A percentile compares a stretch with the other conserved stretches of the same genome.
phyloP scores from a whole-genome alignment of 768 basidiomycete genomes.

The Pleurotus platypus region DNA sequence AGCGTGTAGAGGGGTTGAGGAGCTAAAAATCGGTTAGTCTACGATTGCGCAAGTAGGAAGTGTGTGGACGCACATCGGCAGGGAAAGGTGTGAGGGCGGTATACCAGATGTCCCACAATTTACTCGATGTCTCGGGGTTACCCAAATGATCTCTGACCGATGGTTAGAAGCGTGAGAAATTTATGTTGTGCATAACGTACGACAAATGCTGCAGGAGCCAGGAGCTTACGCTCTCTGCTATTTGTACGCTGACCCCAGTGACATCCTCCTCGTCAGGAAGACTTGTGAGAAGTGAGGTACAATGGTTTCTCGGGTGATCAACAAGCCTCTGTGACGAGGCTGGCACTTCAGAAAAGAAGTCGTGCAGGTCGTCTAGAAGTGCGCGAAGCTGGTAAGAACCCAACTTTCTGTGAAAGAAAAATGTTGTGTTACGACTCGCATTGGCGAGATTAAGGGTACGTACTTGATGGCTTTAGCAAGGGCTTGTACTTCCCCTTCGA shows the following conservation, averaged over 20 bases:
- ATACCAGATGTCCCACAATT: slow-evolving; percentile 73
- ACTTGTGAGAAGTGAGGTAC: slow-evolving; percentile 6
- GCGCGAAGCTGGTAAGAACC: slow-evolving; percentile 24
- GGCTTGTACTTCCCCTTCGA: slow-evolving; percentile 38
- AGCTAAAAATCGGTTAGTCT: slow-evolving; percentile 34
- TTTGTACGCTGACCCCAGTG: slow-evolving; percentile 4
- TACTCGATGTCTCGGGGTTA: slow-evolving; percentile 41
- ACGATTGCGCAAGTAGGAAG: background rate
- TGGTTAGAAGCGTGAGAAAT: background rate
- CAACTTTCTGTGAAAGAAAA: slow-evolving; percentile 32
- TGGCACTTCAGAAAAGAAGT: slow-evolving; percentile 32
- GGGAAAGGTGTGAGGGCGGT: slow-evolving; percentile 64
- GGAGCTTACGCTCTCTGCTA: slow-evolving; percentile 32
- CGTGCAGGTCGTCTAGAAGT: slow-evolving; percentile 38
- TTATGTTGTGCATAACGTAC: slow-evolving; percentile 28
- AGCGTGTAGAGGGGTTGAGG: slow-evolving; percentile 66
- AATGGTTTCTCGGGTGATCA: slow-evolving; percentile 16
- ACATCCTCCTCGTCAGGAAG: slow-evolving; percentile 15
- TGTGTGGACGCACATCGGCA: slow-evolving; percentile 48
- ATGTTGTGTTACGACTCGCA: background rate
- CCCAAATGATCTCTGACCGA: slow-evolving; percentile 35
- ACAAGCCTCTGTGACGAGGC: slow-evolving; percentile 29
- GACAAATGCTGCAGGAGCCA: slow-evolving; percentile 51
- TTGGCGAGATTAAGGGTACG: slow-evolving; percentile 12
- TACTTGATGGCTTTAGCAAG: slow-evolving; percentile 49